Evolutionary conservation across 768 basidiomycete genomes (phyloP), one percentile per base, ranked within the genome.

Genomic region (Lentinula edodes): DNA sequence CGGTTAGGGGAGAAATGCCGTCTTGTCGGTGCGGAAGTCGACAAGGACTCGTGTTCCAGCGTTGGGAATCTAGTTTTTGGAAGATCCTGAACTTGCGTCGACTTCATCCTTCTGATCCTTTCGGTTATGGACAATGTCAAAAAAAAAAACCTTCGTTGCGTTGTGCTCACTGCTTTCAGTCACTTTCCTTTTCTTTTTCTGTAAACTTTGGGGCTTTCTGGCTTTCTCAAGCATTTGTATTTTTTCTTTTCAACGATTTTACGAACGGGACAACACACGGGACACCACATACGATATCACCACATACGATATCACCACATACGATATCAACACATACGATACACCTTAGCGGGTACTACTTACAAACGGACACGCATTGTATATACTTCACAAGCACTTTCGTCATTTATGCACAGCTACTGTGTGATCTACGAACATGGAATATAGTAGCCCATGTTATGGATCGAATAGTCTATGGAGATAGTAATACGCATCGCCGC

Each of bases 1-100:
- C 88, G 83, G 80, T 74, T 89, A 48, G 83, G 83, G 18, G 78
- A 80, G 36, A 87, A 85, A 67, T 86, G 83, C 36, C 73, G 76
- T 51, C 68, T 89, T 41, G 75, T 84, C 36, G 88, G 88, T 28
- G 77, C 89, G 63, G 85, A 87, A 66, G 77, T 86, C 62, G 78
- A 79, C 63, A 72, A 74, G 52, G 67, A 70, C 7, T 69, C 73
- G 34, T 70, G 70, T n/a, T 69, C 70, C 43, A 68, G 75, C 52
- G 74, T 74, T 2, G 83, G 82, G 53, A 82, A 76, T 65, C 76
- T 83, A 42, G 73, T 84, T 60, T 85, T 85, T 16, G 59, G 59
- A 34, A 23, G 51, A 20, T 28, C 51, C 42, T 60, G 50, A 60
- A 23, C 32, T 35, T 52, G 18, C 12, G 28, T 13, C 7, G 5